Evolutionary conservation across 1,284 basidiomycete genomes (phyloP), one percentile per base, ranked within the genome.

Genomic region (Erythrobasidium hasegawianum): DNA sequence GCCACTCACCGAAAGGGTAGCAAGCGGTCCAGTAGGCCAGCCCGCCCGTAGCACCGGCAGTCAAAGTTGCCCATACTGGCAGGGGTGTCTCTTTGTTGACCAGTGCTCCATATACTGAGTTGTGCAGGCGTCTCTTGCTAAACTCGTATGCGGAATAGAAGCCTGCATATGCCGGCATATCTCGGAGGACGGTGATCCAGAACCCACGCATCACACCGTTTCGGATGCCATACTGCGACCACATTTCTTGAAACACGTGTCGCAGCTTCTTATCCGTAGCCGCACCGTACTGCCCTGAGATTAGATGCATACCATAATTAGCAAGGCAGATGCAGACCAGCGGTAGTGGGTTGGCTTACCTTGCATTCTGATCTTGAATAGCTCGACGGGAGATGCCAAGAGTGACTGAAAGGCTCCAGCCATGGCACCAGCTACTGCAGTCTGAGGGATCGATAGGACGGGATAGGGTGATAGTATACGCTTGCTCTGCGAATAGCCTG

Each of bases 191-290:
- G 0, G 95, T 97, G n/a, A 94, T 90, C 91, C 93, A 96, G 77
- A 93, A 97, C 0, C 95, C 95, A 38, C 95, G 81, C 93, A 97
- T 96, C 59, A 97, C 83, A 8, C 95, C 95, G 67, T 85, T 82
- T 47, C 85, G 80, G 71, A 97, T 85, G 0, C 95, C 94, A 81
- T 87, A 90, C 64, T 89, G 79, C 29, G 75, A 77, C 87, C 90
- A 95, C 85, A 94, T 90, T 72, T 94, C 89, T 18, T 78, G 80
- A 4, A 85, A 84, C 2, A 96, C 82, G 1, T 80, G 81, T 33
- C 85, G 80, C 33, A 96, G 81, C 49, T 84, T 83, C 78, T 94
- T 89, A 75, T 94, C 90, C 4, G 82, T 81, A 10, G 83, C 81
- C 1, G 81, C 82, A 14, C 76, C 77, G 57, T 77, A 77, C 65